Conservation (phyloP, 805 yeast genomes). For the Brettanomyces anomalus region DNA sequence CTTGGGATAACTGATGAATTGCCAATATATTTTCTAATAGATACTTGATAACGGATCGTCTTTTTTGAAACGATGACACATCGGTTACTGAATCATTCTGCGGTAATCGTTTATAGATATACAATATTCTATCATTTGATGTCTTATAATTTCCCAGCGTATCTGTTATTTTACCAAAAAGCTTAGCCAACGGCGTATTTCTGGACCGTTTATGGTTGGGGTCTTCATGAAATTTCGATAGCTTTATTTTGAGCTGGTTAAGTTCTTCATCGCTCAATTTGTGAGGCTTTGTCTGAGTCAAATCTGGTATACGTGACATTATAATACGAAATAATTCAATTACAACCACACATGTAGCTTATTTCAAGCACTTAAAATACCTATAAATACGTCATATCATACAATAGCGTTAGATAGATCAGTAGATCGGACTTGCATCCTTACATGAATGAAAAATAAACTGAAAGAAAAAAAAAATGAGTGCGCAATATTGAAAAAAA, state of each 20-base stretch:
- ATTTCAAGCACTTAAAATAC: too few species aligned
- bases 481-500: too few species aligned
- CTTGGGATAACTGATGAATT: constrained; percentile 31
- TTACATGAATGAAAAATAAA: too few species aligned
- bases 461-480: too few species aligned
- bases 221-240: constrained; percentile 16
- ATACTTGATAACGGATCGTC: constrained; percentile 24
- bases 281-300: neutral
- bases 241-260: constrained; percentile 14
- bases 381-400: too few species aligned
- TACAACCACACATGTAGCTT: too few species aligned
- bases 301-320: neutral
- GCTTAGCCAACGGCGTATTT: constrained; percentile 23
- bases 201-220: constrained; percentile 19
- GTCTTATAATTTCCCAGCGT: constrained; percentile 8
- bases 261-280: constrained; percentile 5
- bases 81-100: neutral
- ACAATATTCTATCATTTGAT: constrained; percentile 4
- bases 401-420: too few species aligned
- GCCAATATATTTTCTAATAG: constrained; percentile 29
- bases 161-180: constrained; percentile 21
- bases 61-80: constrained; percentile 5
- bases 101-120: constrained; percentile 4
- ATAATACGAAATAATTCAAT: too few species aligned
- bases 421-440: too few species aligned